Percentiles rank a stretch among this genome's conserved stretches.
Conservation (phyloP, 2,329 filamentous ascomycete species). For the Coniochaeta sp. region DNA sequence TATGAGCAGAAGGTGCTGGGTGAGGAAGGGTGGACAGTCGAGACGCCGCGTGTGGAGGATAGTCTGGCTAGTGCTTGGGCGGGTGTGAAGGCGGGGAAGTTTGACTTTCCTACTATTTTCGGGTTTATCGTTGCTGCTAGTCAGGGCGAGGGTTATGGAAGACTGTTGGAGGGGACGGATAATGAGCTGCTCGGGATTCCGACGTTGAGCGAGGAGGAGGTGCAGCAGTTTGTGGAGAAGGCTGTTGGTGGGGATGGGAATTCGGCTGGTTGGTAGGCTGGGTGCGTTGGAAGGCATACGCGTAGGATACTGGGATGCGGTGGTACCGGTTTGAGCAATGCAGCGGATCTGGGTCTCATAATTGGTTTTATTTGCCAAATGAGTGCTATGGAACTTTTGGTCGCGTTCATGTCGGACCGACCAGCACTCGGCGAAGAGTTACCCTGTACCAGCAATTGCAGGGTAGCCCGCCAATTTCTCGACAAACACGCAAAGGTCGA, state of each 20-base stretch:
- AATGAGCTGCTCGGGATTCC: slow-evolving; percentile 19
- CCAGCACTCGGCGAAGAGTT: no score
- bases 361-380: no score
- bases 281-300: no score
- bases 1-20: background rate
- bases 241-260: background rate
- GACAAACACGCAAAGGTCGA: no score
- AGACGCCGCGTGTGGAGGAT: slow-evolving; percentile 30
- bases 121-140: slow-evolving; percentile 21
- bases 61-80: slow-evolving; percentile 26
- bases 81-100: background rate
- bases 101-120: slow-evolving; percentile 21
- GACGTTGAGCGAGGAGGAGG: background rate
- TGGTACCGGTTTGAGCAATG: no score
- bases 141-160: slow-evolving; percentile 24
- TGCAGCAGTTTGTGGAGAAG: background rate
- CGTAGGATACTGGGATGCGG: no score
- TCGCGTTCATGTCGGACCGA: no score
- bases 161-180: slow-evolving; percentile 14
- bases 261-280: background rate
- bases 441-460: no score
- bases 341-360: no score
- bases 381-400: no score
- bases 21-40: slow-evolving; percentile 43
- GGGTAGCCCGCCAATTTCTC: no score